phyloP scores from a whole-genome alignment of 306 rosid genomes.

The Rubus idaeus region DNA sequence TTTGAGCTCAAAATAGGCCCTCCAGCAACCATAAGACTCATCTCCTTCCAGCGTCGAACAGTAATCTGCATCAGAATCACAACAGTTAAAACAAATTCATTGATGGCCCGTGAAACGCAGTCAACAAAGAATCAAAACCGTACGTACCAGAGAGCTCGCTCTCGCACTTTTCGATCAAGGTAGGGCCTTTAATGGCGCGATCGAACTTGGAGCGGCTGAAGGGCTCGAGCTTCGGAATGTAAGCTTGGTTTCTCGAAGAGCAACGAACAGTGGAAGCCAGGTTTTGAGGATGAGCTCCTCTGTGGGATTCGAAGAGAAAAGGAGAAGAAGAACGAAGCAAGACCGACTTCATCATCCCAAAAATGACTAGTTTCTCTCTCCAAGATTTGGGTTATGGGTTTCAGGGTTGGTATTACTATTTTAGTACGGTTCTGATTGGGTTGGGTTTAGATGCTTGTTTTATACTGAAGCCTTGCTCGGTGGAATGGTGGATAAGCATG shows the following conservation, averaged over 20 bases:
- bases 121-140: neutral
- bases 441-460: neutral
- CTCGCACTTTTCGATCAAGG: conserved; percentile 70
- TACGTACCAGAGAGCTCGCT: conserved; percentile 59
- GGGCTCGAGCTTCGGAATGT: conserved; percentile 82
- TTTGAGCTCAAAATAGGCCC: conserved; percentile 82
- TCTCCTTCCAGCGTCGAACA: conserved; percentile 90
- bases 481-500: conserved; percentile 40
- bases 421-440: neutral
- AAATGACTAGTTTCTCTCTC: no score
- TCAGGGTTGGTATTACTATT: neutral
- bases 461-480: neutral
- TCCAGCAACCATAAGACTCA: conserved; percentile 84
- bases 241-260: conserved; percentile 53
- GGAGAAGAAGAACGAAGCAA: conserved; percentile 51
- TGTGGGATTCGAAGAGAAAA: conserved; percentile 36
- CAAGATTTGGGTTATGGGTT: neutral
- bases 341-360: conserved; percentile 36
- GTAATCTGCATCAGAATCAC: conserved; percentile 46
- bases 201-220: conserved; percentile 72
- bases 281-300: conserved; percentile 29
- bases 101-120: neutral
- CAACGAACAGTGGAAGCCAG: conserved; percentile 37
- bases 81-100: neutral
- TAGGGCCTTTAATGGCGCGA: conserved; percentile 63